Base-by-base conservation (phyloP, 1,284 basidiomycete genomes). In the Pyrrhoderma lamaoense region DNA sequence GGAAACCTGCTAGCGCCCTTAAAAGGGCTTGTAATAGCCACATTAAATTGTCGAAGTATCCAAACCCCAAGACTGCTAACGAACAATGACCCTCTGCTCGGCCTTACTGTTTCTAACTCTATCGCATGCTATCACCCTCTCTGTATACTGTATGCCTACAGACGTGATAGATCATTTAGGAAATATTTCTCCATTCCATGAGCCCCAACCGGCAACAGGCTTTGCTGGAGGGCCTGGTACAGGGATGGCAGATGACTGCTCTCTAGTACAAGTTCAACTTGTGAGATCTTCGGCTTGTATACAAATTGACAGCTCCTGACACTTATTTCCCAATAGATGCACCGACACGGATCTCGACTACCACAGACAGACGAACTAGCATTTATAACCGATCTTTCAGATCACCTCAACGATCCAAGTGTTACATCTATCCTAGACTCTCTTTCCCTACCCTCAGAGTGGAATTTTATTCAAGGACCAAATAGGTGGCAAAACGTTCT, bases 201-300 rank as follows among this genome's bases (percentile, higher is more conserved):
- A 64, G 0, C 69, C 72, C 4, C 53, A 61, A 11, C 60, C 63
- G 13, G 47, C 53, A 14, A 19, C 31, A 8, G 48, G 48, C 13
- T 35, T 50, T 22, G 39, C 22, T 8, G 48, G 40, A 3, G 67
- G 67, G 3, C 57, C 71, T 31, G 61, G 61, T 44, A 60, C 54
- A 46, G 57, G 60, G 27, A 64, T 75, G 9, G 70, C 74, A 11
- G 62, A 55, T n/a, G 72, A 72, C 56, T 74, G 72, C 57, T 62
- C 57, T 43, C 69, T 76, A 35, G 65, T 70, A 34, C 70, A 72
- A 58, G 69, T 73, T 55, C 63, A 73, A 61, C 55, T 70, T 60
- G 68, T 71, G 56, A 51, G 68, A 45, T 37, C 40, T 45, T 46
- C 23, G 47, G 53, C 13, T 8, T 22, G 11, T 31, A 5, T 31